Percentiles rank a stretch among this genome's conserved stretches.
Conservation (phyloP, 192 early-diverging fungal species). For the Polychytrium aggregatum region DNA sequence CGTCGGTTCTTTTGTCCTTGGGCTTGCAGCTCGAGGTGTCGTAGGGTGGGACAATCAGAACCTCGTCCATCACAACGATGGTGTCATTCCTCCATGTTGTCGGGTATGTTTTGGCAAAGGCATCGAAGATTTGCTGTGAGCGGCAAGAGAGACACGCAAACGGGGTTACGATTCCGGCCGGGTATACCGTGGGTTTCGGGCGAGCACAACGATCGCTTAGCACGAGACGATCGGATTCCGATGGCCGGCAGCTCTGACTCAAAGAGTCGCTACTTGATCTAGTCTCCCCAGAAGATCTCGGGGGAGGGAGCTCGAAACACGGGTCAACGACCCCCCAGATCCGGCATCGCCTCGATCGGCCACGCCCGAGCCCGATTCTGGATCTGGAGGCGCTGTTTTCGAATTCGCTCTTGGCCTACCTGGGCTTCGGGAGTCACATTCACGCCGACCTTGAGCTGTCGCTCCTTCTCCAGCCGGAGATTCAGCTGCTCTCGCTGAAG, state of each 20-base stretch:
- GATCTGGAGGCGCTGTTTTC: too few species aligned
- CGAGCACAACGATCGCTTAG: background rate
- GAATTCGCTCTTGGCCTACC: too few species aligned
- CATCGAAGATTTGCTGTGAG: conserved; percentile 32
- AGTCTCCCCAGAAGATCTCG: background rate
- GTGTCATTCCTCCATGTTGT: conserved; percentile 25
- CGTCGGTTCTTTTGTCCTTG: background rate
- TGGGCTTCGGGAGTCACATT: conserved; percentile 26
- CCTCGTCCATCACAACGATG: conserved; percentile 40
- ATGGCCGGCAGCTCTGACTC: background rate
- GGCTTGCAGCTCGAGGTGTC: conserved; percentile 11
- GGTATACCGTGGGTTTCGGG: too few species aligned
- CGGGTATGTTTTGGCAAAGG: conserved; percentile 36
- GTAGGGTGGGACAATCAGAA: conserved; percentile 35
- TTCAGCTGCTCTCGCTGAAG: conserved; percentile 4
- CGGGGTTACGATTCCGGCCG: background rate
- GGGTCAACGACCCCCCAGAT: background rate
- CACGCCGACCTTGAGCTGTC: conserved; percentile 18
- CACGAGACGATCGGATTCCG: background rate
- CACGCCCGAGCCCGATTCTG: too few species aligned
- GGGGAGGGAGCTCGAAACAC: background rate
- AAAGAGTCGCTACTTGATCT: background rate
- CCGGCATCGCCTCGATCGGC: too few species aligned
- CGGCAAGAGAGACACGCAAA: background rate
- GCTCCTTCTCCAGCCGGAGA: conserved; percentile 5